These are phyloP conservation scores for Aureobasidium mangrovei DNA, from an alignment of 2,329 filamentous ascomycete species.

Conservation along the genomic window DNA sequence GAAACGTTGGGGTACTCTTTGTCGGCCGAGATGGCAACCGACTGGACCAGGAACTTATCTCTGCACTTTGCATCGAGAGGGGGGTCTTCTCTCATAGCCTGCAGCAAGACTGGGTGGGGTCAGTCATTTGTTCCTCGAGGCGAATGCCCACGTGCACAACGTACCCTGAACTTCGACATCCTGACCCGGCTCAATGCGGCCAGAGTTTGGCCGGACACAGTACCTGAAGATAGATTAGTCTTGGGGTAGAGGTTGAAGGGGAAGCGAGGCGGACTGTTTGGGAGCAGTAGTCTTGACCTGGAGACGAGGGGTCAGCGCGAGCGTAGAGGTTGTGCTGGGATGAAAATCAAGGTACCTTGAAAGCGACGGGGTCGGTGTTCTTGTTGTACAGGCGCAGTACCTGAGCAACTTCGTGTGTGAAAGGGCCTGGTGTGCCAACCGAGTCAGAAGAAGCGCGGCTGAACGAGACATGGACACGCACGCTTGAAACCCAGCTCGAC, in stretches of 20 bases:
- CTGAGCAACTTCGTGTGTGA: constrained; percentile 56
- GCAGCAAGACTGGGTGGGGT: constrained; percentile 63
- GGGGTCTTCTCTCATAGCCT: constrained; percentile 96
- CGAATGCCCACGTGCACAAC: constrained; percentile 19
- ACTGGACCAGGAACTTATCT: constrained; percentile 97
- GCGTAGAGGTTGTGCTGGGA: background rate
- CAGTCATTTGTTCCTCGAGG: constrained; percentile 12
- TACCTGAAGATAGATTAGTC: constrained; percentile 54
- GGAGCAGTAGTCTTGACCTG: constrained; percentile 98
- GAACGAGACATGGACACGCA: constrained; percentile 42
- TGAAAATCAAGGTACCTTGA: constrained; percentile 44
- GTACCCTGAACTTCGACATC: constrained; percentile 88
- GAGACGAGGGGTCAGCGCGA: background rate
- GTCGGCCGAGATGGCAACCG: constrained; percentile 71
- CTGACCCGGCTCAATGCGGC: constrained; percentile 82
- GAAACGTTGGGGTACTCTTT: constrained; percentile 66
- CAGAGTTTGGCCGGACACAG: constrained; percentile 94
- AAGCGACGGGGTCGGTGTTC: constrained; percentile 51
- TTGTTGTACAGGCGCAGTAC: constrained; percentile 51
- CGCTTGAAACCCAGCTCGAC: constrained; percentile 87
- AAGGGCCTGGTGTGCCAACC: constrained; percentile 43
- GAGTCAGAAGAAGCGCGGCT: constrained; percentile 1
- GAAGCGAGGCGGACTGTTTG: constrained; percentile 67
- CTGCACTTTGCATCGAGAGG: constrained; percentile 79
- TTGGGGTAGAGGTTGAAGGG: background rate